A percentile compares a stretch with the other conserved stretches of the same genome.
Conservation (phyloP, 805 yeast species). For the Saccharomycopsis malanga region DNA sequence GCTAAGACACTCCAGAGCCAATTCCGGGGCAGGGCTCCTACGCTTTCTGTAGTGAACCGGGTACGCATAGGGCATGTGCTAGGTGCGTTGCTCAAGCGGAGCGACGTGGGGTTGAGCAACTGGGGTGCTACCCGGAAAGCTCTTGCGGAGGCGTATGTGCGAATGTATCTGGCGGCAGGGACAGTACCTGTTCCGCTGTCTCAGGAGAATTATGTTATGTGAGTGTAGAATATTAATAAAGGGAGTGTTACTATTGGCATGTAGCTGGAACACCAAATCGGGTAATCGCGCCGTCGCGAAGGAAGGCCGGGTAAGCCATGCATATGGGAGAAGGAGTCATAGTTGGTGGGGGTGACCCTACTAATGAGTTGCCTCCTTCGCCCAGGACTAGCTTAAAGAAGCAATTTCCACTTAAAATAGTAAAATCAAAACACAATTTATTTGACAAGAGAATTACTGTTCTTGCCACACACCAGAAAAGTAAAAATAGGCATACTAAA, state of each 20-base stretch:
- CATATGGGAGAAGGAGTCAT: too few relatives aligned
- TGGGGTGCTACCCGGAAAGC: neutral
- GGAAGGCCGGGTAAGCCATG: too few relatives aligned
- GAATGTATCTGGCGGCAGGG: neutral
- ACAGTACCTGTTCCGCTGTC: neutral
- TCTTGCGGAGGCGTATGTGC: neutral
- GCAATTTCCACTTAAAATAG: conserved; percentile 16
- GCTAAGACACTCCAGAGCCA: neutral
- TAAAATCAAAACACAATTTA: conserved; percentile 5
- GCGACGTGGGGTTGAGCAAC: neutral
- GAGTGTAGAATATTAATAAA: too few relatives aligned
- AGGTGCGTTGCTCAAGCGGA: conserved; percentile 1
- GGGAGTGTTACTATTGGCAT: too few relatives aligned
- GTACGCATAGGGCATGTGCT: neutral
- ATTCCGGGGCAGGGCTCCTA: neutral
- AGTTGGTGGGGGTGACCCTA: too few relatives aligned
- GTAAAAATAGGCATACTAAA: too few relatives aligned
- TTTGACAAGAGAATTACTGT: neutral
- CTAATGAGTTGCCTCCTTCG: conserved; percentile 6
- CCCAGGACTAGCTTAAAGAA: conserved; percentile 14
- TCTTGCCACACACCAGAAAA: neutral
- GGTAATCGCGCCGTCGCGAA: too few relatives aligned
- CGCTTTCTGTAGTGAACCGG: neutral
- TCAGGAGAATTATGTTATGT: neutral
- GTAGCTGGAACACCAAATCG: too few relatives aligned